These are phyloP conservation scores for Phaffia tasmanica DNA, from an alignment of 768 basidiomycete species.

Conservation along the genomic window DNA sequence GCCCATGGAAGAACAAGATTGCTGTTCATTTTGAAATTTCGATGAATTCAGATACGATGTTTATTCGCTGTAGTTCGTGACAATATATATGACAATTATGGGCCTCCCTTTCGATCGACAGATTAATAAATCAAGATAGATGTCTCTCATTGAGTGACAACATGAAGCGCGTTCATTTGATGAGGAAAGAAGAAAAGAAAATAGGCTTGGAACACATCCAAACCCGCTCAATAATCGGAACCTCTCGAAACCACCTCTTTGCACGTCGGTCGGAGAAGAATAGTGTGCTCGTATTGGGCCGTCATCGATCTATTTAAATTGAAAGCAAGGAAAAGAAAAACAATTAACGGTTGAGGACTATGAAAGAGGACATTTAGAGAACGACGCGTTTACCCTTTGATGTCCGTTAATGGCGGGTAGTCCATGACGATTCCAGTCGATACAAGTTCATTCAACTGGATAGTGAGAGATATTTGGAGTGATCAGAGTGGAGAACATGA, in stretches of 20 bases:
- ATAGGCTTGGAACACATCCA: background rate
- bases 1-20: no score
- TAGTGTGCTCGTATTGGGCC: constrained; percentile 56
- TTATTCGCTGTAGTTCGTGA: no score
- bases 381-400: constrained; percentile 43
- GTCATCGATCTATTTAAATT: constrained; percentile 53
- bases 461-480: background rate
- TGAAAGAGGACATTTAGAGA: background rate
- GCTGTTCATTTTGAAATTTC: no score
- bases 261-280: constrained; percentile 43
- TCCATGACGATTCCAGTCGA: constrained; percentile 75
- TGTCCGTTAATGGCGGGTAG: constrained; percentile 86
- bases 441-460: constrained; percentile 78
- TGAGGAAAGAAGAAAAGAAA: no score
- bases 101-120: no score
- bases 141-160: no score
- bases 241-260: constrained; percentile 45
- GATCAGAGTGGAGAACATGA: background rate
- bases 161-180: no score
- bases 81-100: no score
- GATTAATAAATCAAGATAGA: no score
- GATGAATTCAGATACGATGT: no score
- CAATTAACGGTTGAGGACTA: background rate
- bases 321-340: background rate
- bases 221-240: constrained; percentile 39